Evolutionary conservation across 495 filamentous ascomycete genomes (phyloP).

Genomic region (Talaromyces wortmannii): DNA sequence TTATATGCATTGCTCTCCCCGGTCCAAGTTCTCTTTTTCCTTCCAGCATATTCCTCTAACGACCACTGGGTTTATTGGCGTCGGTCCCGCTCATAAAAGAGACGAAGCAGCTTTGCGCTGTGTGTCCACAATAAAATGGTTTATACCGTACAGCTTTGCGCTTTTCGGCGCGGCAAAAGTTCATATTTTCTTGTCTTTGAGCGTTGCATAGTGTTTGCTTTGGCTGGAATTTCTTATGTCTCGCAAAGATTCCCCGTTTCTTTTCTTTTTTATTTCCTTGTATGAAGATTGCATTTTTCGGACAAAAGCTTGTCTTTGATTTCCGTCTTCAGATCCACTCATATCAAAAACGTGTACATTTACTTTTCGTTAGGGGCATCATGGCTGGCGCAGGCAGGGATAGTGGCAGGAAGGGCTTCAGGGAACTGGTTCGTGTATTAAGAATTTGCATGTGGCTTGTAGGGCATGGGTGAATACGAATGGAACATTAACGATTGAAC

Average conservation of each 20-base stretch:
- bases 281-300: conserved; percentile 5
- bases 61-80: not conserved
- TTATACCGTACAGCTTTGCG: not conserved
- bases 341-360: not conserved
- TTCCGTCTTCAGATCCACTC: conserved; percentile 7
- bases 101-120: not conserved
- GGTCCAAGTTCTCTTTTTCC: not conserved
- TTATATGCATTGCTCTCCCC: not conserved
- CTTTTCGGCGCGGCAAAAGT: not conserved
- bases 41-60: not conserved
- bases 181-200: conserved; percentile 7
- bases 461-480: too few relatives aligned
- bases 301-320: not conserved
- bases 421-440: too few relatives aligned
- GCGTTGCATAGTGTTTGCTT: not conserved
- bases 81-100: not conserved
- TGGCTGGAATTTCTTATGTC: not conserved
- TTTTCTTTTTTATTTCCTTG: conserved; percentile 1
- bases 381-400: not conserved
- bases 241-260: conserved; percentile 5
- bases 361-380: not conserved
- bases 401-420: not conserved
- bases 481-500: too few relatives aligned
- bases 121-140: not conserved
- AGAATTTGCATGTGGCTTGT: too few relatives aligned